Percentiles rank a stretch among this genome's conserved stretches.
Evolutionary conservation across 371 early-diverging fungal species (phyloP).

Genomic region (Syncephalis fuscata): DNA sequence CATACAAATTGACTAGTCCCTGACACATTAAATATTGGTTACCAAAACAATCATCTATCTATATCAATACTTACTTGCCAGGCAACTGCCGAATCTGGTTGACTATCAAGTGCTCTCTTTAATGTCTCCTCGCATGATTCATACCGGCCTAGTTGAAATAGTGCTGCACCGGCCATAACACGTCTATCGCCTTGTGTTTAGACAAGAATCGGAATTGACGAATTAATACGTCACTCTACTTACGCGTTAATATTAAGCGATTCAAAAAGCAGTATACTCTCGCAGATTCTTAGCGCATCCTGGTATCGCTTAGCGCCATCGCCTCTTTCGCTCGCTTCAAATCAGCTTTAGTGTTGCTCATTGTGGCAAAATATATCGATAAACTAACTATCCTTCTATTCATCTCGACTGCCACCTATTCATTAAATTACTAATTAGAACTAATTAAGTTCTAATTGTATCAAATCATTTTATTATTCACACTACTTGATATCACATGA

Average conservation of each 20-base stretch:
- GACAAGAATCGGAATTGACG: neutral
- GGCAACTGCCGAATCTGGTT: too few species aligned
- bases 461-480: too few species aligned
- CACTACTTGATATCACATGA: too few species aligned
- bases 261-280: slow-evolving; percentile 53
- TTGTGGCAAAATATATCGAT: too few species aligned
- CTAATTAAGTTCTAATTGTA: neutral
- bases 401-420: too few species aligned
- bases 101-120: too few species aligned
- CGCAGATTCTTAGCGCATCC: slow-evolving; percentile 48
- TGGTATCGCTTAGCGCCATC: slow-evolving; percentile 52
- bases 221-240: slow-evolving; percentile 1
- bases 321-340: slow-evolving; percentile 67
- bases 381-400: too few species aligned
- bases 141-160: neutral
- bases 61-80: neutral
- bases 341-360: neutral
- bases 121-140: neutral
- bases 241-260: slow-evolving; percentile 67
- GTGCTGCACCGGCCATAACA: neutral
- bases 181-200: neutral
- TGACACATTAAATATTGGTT: neutral
- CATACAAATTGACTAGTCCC: neutral
- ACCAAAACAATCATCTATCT: too few species aligned
- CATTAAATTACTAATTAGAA: too few species aligned